These are phyloP conservation scores for Saccharomycopsis selenospora DNA, from an alignment of 805 yeast species.

Conservation along the genomic window DNA sequence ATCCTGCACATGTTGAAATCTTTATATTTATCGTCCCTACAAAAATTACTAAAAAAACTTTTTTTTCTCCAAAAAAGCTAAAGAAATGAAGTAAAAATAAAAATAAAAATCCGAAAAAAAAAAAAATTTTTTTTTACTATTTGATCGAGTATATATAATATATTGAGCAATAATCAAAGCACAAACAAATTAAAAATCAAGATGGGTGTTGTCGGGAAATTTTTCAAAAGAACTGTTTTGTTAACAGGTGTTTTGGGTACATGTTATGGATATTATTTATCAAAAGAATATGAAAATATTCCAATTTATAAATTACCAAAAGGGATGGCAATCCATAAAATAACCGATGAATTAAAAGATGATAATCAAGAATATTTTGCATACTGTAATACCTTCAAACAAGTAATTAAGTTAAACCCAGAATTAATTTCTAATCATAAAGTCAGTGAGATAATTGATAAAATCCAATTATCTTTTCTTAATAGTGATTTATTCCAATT, in stretches of 20 bases:
- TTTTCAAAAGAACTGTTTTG: conserved; percentile 8
- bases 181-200: not conserved
- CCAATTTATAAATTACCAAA: conserved; percentile 19
- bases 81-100: no score
- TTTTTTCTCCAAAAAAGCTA: no score
- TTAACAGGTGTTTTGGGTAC: conserved; percentile 2
- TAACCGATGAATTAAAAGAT: conserved; percentile 9
- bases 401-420: conserved; percentile 11
- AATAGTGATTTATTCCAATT: not conserved
- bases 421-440: conserved; percentile 5
- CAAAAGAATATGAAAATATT: conserved; percentile 16
- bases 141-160: no score
- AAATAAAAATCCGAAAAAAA: not conserved
- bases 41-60: no score
- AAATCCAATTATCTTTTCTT: not conserved
- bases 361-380: conserved; percentile 16
- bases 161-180: no score
- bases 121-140: no score
- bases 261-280: conserved; percentile 19
- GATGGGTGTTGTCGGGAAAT: conserved; percentile 12
- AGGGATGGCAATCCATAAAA: conserved; percentile 11
- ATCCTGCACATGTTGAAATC: no score
- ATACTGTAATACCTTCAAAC: conserved; percentile 17
- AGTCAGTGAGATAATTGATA: not conserved
- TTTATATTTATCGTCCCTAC: no score